Percentiles rank a stretch among this genome's conserved stretches.
phyloP scores from a whole-genome alignment of 257 asterid genomes.

The Orobanche coerulescens region DNA sequence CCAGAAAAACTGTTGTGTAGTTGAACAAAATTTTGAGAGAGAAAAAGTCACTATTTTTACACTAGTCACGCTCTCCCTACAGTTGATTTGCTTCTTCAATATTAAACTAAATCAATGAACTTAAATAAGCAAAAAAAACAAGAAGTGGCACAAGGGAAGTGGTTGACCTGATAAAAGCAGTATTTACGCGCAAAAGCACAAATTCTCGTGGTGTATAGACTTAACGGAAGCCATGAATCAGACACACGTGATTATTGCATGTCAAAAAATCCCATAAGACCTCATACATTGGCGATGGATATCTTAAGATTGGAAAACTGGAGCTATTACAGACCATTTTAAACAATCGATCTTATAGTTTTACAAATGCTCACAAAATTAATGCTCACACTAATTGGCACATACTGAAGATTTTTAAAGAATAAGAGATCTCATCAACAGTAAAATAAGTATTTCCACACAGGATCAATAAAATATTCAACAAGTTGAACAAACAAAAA shows the following conservation, averaged over 20 bases:
- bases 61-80: neutral
- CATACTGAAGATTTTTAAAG: slow-evolving; percentile 1
- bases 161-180: slow-evolving; percentile 8
- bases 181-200: neutral
- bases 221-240: slow-evolving; percentile 5
- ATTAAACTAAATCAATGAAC: neutral
- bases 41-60: neutral
- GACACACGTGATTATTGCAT: neutral
- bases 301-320: slow-evolving; percentile 7
- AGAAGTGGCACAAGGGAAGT: neutral
- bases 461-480: neutral
- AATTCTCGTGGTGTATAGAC: neutral
- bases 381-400: slow-evolving; percentile 1
- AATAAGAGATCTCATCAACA: neutral
- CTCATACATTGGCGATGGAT: neutral
- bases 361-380: slow-evolving; percentile 12
- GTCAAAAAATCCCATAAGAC: slow-evolving; percentile 1
- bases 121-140: neutral
- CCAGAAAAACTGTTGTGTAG: neutral
- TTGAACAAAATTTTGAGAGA: neutral
- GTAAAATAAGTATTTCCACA: neutral
- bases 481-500: slow-evolving; percentile 11
- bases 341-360: neutral
- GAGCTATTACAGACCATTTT: slow-evolving; percentile 1
- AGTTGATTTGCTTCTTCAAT: neutral